phyloP scores from a whole-genome alignment of 2,329 filamentous ascomycete genomes.

The Pseudogymnoascus sp. region DNA sequence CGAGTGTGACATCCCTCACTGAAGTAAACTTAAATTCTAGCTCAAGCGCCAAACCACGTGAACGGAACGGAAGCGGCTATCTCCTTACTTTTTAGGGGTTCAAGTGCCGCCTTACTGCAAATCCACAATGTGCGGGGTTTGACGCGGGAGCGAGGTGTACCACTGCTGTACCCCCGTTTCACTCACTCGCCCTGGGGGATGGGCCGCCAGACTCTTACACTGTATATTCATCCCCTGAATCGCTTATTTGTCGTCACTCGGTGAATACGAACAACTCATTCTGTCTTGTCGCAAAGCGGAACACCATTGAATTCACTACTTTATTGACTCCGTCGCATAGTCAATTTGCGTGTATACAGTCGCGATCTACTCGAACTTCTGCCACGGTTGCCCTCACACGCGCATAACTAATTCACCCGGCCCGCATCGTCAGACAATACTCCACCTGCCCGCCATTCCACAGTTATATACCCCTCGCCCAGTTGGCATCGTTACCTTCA shows the following conservation, averaged over 20 bases:
- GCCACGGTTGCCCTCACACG: neutral
- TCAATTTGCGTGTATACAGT: neutral
- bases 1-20: neutral
- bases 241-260: slow-evolving; percentile 6
- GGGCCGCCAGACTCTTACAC: neutral
- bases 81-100: slow-evolving; percentile 8
- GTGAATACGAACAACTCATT: neutral
- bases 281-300: neutral
- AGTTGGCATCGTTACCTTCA: neutral
- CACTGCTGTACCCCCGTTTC: slow-evolving; percentile 1
- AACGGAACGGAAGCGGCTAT: slow-evolving; percentile 9
- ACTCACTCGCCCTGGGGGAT: slow-evolving; percentile 1
- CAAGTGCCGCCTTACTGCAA: neutral
- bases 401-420: neutral
- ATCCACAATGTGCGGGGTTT: slow-evolving; percentile 11
- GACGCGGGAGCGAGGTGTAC: slow-evolving; percentile 5
- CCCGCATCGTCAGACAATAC: neutral
- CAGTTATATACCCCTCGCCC: neutral
- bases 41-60: neutral
- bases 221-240: slow-evolving; percentile 3
- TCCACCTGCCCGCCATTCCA: neutral
- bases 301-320: neutral
- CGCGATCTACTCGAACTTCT: neutral
- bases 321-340: neutral
- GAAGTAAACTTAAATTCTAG: neutral